Percentiles rank a stretch among this genome's conserved stretches.
phyloP scores from a whole-genome alignment of 78 protist species.

The Guillardia theta region DNA sequence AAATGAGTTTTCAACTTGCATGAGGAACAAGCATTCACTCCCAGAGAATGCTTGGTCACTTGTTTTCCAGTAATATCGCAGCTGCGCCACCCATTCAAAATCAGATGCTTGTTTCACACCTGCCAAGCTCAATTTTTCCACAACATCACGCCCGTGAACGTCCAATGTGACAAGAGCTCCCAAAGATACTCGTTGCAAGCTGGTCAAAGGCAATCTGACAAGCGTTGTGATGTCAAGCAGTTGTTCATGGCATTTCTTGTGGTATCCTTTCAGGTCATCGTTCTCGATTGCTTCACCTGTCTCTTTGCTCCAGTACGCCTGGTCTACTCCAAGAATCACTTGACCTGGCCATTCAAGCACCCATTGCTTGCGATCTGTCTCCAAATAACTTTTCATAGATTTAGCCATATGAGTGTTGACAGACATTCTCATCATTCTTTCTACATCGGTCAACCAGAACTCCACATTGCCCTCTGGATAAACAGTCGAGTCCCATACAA shows the following conservation, averaged over 20 bases:
- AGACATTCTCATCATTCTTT: constrained; percentile 45
- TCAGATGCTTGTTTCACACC: background rate
- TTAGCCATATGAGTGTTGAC: background rate
- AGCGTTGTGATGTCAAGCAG: constrained; percentile 50
- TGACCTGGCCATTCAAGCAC: constrained; percentile 26
- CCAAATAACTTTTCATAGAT: constrained; percentile 38
- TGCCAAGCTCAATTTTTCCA: constrained; percentile 49
- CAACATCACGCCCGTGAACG: constrained; percentile 81
- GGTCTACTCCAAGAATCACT: constrained; percentile 44
- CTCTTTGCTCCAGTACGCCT: constrained; percentile 58
- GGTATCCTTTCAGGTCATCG: constrained; percentile 14
- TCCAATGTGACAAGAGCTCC: constrained; percentile 77
- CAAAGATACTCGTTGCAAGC: constrained; percentile 55
- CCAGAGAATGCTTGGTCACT: constrained; percentile 42
- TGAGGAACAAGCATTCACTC: constrained; percentile 48
- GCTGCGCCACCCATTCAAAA: constrained; percentile 86
- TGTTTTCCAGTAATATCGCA: constrained; percentile 74
- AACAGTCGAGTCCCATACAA: background rate
- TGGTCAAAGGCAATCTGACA: constrained; percentile 46
- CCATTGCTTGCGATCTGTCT: background rate
- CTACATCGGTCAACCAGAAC: constrained; percentile 57
- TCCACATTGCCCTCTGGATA: constrained; percentile 64
- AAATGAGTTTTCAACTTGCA: constrained; percentile 56
- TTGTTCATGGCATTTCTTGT: constrained; percentile 43
- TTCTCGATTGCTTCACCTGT: constrained; percentile 38